Conservation (phyloP, 495 filamentous ascomycete species). For the Penicillium simplicissimum region DNA sequence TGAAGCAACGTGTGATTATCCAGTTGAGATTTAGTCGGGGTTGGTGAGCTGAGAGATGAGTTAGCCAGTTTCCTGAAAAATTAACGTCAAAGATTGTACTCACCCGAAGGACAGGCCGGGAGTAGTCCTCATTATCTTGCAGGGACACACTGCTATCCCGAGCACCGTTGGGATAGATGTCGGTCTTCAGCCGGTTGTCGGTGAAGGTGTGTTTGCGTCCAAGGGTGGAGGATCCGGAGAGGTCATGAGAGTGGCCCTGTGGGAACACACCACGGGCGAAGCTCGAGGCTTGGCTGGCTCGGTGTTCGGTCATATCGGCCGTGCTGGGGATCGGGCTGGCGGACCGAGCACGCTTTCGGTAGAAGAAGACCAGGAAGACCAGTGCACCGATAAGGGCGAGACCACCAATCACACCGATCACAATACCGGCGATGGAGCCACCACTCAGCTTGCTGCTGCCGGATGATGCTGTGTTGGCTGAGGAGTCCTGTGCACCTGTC, state of each 20-base stretch:
- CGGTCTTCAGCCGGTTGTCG: slow-evolving; percentile 47
- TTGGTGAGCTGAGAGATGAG: slow-evolving; percentile 49
- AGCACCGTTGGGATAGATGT: slow-evolving; percentile 49
- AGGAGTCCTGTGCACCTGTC: slow-evolving; percentile 24
- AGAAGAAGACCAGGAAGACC: slow-evolving; percentile 45
- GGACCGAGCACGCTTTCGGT: slow-evolving; percentile 39
- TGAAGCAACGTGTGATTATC: slow-evolving; percentile 2
- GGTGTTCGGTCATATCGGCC: slow-evolving; percentile 36
- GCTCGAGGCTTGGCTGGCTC: slow-evolving; percentile 50
- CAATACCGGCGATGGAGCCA: slow-evolving; percentile 49
- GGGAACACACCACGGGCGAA: slow-evolving; percentile 43
- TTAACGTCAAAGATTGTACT: slow-evolving; percentile 21
- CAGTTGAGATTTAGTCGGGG: slow-evolving; percentile 41
- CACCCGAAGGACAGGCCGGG: slow-evolving; percentile 56
- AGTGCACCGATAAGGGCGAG: slow-evolving; percentile 40
- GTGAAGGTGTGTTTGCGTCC: slow-evolving; percentile 39
- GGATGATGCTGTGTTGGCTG: slow-evolving; percentile 12
- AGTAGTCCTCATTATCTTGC: slow-evolving; percentile 59
- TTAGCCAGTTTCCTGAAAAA: slow-evolving; percentile 22
- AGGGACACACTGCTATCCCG: slow-evolving; percentile 54
- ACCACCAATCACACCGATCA: slow-evolving; percentile 51
- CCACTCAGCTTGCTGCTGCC: slow-evolving; percentile 32
- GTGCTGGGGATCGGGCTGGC: slow-evolving; percentile 38
- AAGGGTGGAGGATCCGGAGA: slow-evolving; percentile 24
- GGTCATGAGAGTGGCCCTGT: slow-evolving; percentile 42